Conservation (phyloP, 805 yeast genomes). For the Candida orba region DNA sequence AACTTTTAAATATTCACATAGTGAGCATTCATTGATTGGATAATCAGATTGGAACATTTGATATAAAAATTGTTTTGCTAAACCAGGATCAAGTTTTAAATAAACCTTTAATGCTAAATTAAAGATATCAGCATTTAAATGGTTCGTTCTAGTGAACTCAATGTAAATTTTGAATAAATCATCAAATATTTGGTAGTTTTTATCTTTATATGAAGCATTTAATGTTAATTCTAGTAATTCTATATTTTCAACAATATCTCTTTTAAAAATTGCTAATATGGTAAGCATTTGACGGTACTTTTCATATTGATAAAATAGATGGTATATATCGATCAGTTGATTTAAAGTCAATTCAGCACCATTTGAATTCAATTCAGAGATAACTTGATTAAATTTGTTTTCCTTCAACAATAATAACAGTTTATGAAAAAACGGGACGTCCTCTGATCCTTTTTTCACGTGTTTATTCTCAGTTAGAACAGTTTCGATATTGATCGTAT, state of each 20-base stretch:
- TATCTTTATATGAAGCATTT: slow-evolving; percentile 6
- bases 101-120: slow-evolving; percentile 19
- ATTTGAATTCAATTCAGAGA: slow-evolving; percentile 1
- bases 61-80: slow-evolving; percentile 22
- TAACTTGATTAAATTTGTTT: slow-evolving; percentile 5
- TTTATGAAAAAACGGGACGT: background rate
- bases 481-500: background rate
- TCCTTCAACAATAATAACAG: background rate
- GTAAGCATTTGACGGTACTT: slow-evolving; percentile 6
- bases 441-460: no score
- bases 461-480: no score
- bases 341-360: slow-evolving; percentile 1
- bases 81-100: slow-evolving; percentile 17
- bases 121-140: slow-evolving; percentile 8
- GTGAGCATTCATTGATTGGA: slow-evolving; percentile 18
- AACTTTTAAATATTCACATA: slow-evolving; percentile 14
- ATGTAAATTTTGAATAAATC: slow-evolving; percentile 15
- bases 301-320: slow-evolving; percentile 3
- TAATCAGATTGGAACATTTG: slow-evolving; percentile 21
- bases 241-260: slow-evolving; percentile 2
- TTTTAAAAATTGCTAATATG: slow-evolving; percentile 6
- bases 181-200: slow-evolving; percentile 14
- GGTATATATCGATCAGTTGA: slow-evolving; percentile 2
- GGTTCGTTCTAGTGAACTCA: slow-evolving; percentile 4
- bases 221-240: slow-evolving; percentile 7